Base-by-base conservation (phyloP, 2,329 filamentous ascomycete genomes). In the Xylariaceae sp. region DNA sequence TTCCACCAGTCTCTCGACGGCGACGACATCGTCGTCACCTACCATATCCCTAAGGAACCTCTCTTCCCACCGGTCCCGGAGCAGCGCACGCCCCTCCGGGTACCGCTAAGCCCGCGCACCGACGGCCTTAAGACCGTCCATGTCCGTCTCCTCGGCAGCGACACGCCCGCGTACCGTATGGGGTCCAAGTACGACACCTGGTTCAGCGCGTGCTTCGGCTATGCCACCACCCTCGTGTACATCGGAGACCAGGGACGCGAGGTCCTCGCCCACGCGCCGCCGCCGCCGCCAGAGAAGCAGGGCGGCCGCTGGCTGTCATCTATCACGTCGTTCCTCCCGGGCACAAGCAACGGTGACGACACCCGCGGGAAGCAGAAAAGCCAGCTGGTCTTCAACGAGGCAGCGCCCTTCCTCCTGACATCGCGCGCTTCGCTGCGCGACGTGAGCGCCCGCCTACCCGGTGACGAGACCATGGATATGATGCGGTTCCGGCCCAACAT, bases 401-500 rank as follows among this genome's bases (percentile, higher is more conserved):
- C 78, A 48, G 86, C 87, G 1, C 84, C 87, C 1, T 86, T 85
- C 59, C 74, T 95, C 12, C 63, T 95, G 18, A 74, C 83, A 4
- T 87, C 82, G 1, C 73, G 81, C 45, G 74, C 79, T 2, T 93
- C 86, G 1, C 73, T 90, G n/a, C 64, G 71, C 16, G 73, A 87
- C 51, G 76, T 94, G 35, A 79, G 76, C 26, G 59, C 60, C 4
- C 72, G 81, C 3, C 62, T 88, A 4, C 64, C 72, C 0, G 67
- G 64, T 11, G 62, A 72, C 22, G 55, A 65, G 22, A 26, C 22
- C 22, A 50, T 50, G 2, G 73, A 85, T 65, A 80, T 83, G 39
- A 78, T 85, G 58, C 85, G 84, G 53, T 86, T 89, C 61, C 77
- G 86, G 28, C 83, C 85, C 1, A 89, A 88, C 57, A 76, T 89